Base-by-base conservation (phyloP, 2,329 filamentous ascomycete genomes). In the Microsporum audouinii region DNA sequence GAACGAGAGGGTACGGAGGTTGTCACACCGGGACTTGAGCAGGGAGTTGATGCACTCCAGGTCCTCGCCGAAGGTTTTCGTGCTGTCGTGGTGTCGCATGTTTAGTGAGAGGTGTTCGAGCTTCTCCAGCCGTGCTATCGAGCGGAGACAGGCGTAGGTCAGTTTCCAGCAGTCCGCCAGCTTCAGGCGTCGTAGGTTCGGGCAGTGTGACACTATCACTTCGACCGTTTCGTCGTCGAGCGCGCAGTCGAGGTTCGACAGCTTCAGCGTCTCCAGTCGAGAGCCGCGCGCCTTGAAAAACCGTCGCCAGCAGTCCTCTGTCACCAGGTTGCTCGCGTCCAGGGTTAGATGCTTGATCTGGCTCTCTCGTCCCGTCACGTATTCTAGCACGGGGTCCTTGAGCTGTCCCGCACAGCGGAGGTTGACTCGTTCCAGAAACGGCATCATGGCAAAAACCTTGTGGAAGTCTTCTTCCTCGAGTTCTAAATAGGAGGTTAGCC, bases 391-490 rank as follows among this genome's bases (percentile, higher is more conserved):
- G 43, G 80, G 79, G 68, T 96, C 88, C 73, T 95, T 96, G 79
- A 96, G 87, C 70, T 96, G 91, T 57, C 94, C 88, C n/a, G 87
- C 89, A 68, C 91, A 92, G 57, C 88, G 85, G 8, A 95, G 77
- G 65, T 90, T 88, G 61, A 96, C 79, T 49, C 81, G 81, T 67
- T 84, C 84, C 60, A 96, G 77, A 4, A 79, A 79, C 0, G 88
- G 84, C 61, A 88, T 85, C 2, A 84, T 80, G 58, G 90, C 87
- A 64, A 96, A 91, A 47, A 96, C 89, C 65, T 86, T 83, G 56
- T 88, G 82, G 65, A 88, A 91, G 68, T 97, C 90, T 65, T 91
- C 83, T 1, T 83, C 82, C 57, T 83, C 82, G 8, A 97, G 81
- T 66, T 85, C 86, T 66, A 78, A 4, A n/a, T 5, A 3, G 39